Base-by-base conservation (phyloP, 345 rosid genomes). In the Kandelia obovata region DNA sequence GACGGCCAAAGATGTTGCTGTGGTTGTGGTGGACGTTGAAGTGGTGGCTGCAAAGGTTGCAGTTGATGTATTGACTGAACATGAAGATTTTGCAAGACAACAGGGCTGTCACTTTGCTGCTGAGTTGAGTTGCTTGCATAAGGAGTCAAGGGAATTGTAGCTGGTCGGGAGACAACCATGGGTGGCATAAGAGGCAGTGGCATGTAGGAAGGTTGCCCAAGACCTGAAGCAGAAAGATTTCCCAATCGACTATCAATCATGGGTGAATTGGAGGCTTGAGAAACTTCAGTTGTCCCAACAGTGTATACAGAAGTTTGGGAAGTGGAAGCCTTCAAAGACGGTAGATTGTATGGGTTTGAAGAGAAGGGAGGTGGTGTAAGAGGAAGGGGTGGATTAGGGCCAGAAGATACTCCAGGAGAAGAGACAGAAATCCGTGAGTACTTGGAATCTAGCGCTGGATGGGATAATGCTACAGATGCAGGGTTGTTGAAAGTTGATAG, bases 351-450 rank as follows among this genome's bases (percentile, higher is more conserved):
- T 46, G 94, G 84, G 79, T 84, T 83, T 67, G 98, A 85, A 59
- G 97, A 82, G 78, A 87, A 88, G 26, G 96, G 99, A 70, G 94
- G 92, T 34, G 89, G 87, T 31, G 91, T 84, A 49, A 91, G 92
- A 70, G 96, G 97, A 77, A 85, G 94, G 9, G 96, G 92, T 26
- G 92, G 92, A 71, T 83, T 87, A 80, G 85, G 90, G 85, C 96
- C 82, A 47, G 83, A 73, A 71, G 92, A 84, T 81, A 92, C 89
- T 79, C 89, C 80, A 20, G 91, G 87, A 52, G 92, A 87, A 65
- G 84, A 79, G 68, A 69, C 53, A 23, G 82, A 74, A 71, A 66
- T 67, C 64, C 84, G 67, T 46, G 81, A 43, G 72, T 75, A 79
- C 79, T 83, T 83, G 56, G 82, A 73, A 71, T 83, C 87, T 73